Base-by-base conservation (phyloP, 805 yeast genomes). In the Lipomyces orientalis region DNA sequence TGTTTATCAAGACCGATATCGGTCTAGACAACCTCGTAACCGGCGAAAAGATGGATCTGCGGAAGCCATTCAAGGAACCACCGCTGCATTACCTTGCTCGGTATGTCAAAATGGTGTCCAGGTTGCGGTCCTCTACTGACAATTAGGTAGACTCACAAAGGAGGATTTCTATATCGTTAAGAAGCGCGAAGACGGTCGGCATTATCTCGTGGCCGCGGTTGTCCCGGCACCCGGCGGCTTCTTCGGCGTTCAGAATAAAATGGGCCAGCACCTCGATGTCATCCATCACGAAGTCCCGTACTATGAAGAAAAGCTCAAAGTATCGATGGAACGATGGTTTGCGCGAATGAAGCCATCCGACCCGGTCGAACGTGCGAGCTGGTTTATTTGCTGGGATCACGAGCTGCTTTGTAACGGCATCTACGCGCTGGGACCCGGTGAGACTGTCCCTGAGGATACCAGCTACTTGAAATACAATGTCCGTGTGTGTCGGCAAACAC, bases 221-320 rank as follows among this genome's bases (percentile, higher is more conserved):
- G 93, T 89, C 51, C 91, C 92, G 5, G 88, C 89, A 76, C 92
- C 93, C 2, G 93, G 93, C 59, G 93, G 93, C 3, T 85, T 88
- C 0, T 89, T 89, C 77, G 89, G 88, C 64, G 85, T 89, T 64
- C 76, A 81, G 71, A 74, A 82, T 65, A 89, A 88, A 71, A 72
- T 89, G 58, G 93, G 93, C 25, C 83, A 82, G 73, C 84, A 83
- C 62, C 76, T 89, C 59, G 91, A 89, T 76, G 80, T 82, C 12
- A 89, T 89, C 68, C 93, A 89, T 73, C 82, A 82, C 12, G 87
- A 83, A 6, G 93, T 89, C 65, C 93, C 93, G 3, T 87, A 88
- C 76, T 89, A 89, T 73, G 82, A 86, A 72, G 86, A 85, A 63
- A 88, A 88, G 74, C 80, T 89, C 75, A 83, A 87, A 75, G 84